Evolutionary conservation across 164 flowering plant species (phyloP), one percentile per base, ranked within the genome.

Genomic region (Vitis cinerea): DNA sequence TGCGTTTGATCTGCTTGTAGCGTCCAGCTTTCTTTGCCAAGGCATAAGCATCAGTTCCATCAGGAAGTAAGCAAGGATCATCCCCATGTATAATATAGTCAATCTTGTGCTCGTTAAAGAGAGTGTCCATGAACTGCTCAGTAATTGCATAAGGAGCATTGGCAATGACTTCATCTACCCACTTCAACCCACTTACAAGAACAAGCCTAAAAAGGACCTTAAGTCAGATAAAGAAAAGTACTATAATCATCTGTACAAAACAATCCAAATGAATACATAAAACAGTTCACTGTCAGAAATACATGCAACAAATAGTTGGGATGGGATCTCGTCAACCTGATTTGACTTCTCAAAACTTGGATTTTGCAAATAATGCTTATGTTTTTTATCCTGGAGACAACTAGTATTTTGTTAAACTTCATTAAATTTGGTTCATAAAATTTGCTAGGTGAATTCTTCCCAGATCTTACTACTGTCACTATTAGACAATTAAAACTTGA

Each of bases 31-130:
- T 91, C 87, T 93, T 96, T 6, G 98, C 99, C 65, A 87, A 92
- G 29, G 93, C 97, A 68, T 9, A 13, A n/a, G 88, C 88, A 80
- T 86, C 89, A 69, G 81, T 80, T 66, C 90, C 88, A 80, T 84
- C 92, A 19, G 85, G 86, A 78, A 88, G 90, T 76, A 90, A 77
- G 77, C 99, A 96, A 4, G 99, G 99, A 57, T 96, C 99, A 74
- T 96, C 99, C 13, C 99, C 99, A 75, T 96, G 99, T 63, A 96
- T 93, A 60, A 96, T 96, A 77, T 93, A 96, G 69, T 96, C 99
- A 48, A 86, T 89, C 62, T 83, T 86, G 66, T 92, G 84, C 72
- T 92, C 90, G 58, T 82, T 83, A 74, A 92, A 88, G 49, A 90
- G 89, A 11, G 74, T 73, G 37, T 73, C 76, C 97, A 90, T 90